Conservation (phyloP, 495 filamentous ascomycete species). For the Neurospora africana region DNA sequence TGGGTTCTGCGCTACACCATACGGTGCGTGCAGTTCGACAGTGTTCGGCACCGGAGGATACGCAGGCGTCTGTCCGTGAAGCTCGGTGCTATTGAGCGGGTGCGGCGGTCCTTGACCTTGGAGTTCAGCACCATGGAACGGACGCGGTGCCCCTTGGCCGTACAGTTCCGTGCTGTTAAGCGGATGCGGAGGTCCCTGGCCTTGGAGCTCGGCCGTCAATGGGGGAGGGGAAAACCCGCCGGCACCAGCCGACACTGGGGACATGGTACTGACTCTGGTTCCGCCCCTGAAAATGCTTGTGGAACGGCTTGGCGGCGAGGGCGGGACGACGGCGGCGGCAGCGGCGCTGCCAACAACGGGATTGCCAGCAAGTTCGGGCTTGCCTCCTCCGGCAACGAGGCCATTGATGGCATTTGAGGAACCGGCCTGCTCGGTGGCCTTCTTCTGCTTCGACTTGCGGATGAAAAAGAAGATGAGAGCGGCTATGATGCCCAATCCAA, state of each 20-base stretch:
- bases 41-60: slow-evolving; percentile 10
- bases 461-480: slow-evolving; percentile 26
- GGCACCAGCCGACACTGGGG: slow-evolving; percentile 25
- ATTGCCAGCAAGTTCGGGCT: slow-evolving; percentile 26
- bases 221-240: slow-evolving; percentile 14
- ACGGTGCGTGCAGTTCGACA: slow-evolving; percentile 9
- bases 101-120: slow-evolving; percentile 3
- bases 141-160: slow-evolving; percentile 5
- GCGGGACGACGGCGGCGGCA: slow-evolving; percentile 5
- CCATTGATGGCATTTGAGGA: not conserved
- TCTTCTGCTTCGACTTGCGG: slow-evolving; percentile 3
- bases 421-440: not conserved
- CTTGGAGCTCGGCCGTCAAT: slow-evolving; percentile 23
- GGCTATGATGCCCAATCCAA: slow-evolving; percentile 22
- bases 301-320: slow-evolving; percentile 19
- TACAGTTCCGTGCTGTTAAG: slow-evolving; percentile 21
- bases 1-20: not conserved
- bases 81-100: slow-evolving; percentile 7
- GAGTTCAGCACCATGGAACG: not conserved
- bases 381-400: slow-evolving; percentile 10
- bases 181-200: slow-evolving; percentile 13
- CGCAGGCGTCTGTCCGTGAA: slow-evolving; percentile 7
- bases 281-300: slow-evolving; percentile 19
- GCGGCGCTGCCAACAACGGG: slow-evolving; percentile 1
- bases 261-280: slow-evolving; percentile 22